A percentile compares a stretch with the other conserved stretches of the same genome.
These are phyloP conservation scores for Thelonectria olida DNA, from an alignment of 2,329 filamentous ascomycete genomes.

Conservation along the genomic window DNA sequence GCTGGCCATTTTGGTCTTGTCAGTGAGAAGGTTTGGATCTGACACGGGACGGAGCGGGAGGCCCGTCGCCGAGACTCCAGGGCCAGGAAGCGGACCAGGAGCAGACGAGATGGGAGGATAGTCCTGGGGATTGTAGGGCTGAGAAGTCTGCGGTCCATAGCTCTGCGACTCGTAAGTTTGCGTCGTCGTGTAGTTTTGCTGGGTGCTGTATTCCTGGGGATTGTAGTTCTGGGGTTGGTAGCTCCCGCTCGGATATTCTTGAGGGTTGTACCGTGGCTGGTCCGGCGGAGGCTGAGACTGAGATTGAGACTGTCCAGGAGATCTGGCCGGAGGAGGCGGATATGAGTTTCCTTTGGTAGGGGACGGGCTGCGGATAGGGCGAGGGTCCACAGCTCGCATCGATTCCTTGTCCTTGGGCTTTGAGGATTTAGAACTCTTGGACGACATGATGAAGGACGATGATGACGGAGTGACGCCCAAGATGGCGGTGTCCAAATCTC, in stretches of 20 bases:
- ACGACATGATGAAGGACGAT: constrained; percentile 5
- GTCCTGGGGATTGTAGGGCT: constrained; percentile 30
- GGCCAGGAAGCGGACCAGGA: constrained; percentile 15
- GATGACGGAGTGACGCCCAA: constrained; percentile 9
- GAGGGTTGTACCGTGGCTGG: constrained; percentile 27
- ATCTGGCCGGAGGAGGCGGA: constrained; percentile 16
- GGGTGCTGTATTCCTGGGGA: constrained; percentile 19
- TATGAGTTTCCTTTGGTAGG: constrained; percentile 27
- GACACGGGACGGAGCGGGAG: constrained; percentile 36
- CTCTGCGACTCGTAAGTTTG: constrained; percentile 9
- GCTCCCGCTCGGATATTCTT: constrained; percentile 27
- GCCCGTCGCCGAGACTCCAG: constrained; percentile 22
- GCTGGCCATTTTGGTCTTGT: constrained; percentile 6
- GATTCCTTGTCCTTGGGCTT: constrained; percentile 36
- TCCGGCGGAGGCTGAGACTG: constrained; percentile 16
- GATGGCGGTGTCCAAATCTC: background rate
- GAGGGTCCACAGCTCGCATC: constrained; percentile 40
- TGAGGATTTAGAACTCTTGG: constrained; percentile 18
- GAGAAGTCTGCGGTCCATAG: background rate
- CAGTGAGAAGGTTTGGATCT: constrained; percentile 33
- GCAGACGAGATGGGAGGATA: constrained; percentile 29
- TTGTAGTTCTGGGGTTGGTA: constrained; percentile 32
- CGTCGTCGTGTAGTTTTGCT: constrained; percentile 15
- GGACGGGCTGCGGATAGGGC: constrained; percentile 38
- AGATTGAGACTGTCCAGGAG: background rate